These are phyloP conservation scores for Diplodia corticola DNA, from an alignment of 2,329 filamentous ascomycete genomes.

Conservation along the genomic window DNA sequence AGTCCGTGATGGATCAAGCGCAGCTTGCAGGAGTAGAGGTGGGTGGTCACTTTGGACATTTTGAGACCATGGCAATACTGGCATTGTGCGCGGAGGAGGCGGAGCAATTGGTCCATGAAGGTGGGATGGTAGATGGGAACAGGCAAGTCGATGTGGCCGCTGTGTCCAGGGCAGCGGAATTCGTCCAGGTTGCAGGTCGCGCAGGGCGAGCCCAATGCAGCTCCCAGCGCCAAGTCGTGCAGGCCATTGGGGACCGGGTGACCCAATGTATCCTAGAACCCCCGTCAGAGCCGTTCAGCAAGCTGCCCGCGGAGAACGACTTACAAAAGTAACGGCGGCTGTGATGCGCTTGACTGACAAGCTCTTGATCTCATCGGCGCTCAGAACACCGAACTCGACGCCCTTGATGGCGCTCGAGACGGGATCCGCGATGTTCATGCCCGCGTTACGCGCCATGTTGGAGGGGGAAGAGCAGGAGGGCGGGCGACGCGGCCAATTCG, in stretches of 20 bases:
- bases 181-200: constrained; percentile 86
- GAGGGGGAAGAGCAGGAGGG: background rate
- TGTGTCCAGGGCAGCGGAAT: constrained; percentile 81
- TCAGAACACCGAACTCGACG: constrained; percentile 87
- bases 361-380: constrained; percentile 76
- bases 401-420: constrained; percentile 79
- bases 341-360: constrained; percentile 87
- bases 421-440: constrained; percentile 63
- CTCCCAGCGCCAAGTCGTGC: constrained; percentile 88
- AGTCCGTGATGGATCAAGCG: constrained; percentile 83
- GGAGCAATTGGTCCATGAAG: constrained; percentile 89
- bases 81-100: constrained; percentile 83
- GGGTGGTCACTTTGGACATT: constrained; percentile 72
- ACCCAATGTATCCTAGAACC: constrained; percentile 67
- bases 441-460: constrained; percentile 15
- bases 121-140: constrained; percentile 94
- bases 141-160: constrained; percentile 92
- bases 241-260: constrained; percentile 88
- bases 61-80: constrained; percentile 87
- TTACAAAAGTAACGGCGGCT: constrained; percentile 58
- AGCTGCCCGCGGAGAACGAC: background rate
- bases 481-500: constrained; percentile 5
- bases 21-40: constrained; percentile 80
- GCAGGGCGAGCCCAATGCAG: constrained; percentile 83
- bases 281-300: background rate